These are phyloP conservation scores for Phytophthora chlamydospora DNA, from an alignment of 352 stramenopile genomes.

Conservation along the genomic window DNA sequence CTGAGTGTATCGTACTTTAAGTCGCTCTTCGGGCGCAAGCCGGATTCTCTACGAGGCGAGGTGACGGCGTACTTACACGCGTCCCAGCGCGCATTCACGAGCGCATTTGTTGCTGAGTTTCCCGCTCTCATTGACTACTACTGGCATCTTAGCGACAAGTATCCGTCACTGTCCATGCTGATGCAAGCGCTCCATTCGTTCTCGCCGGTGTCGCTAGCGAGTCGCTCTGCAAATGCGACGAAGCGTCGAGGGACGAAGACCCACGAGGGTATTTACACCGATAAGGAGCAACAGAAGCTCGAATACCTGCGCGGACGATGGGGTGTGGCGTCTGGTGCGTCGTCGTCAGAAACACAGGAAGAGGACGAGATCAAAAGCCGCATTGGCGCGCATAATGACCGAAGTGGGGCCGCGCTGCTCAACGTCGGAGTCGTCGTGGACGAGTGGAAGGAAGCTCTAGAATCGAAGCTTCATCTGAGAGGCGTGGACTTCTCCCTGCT, in stretches of 20 bases:
- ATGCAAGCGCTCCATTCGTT: slow-evolving; percentile 70
- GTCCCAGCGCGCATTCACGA: slow-evolving; percentile 56
- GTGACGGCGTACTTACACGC: slow-evolving; percentile 72
- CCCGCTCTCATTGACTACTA: slow-evolving; percentile 68
- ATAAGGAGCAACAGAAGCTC: slow-evolving; percentile 35
- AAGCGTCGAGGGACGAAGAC: slow-evolving; percentile 12
- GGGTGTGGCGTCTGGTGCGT: slow-evolving; percentile 19
- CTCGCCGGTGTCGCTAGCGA: slow-evolving; percentile 31
- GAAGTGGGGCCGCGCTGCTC: slow-evolving; percentile 32
- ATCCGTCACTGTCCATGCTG: slow-evolving; percentile 61
- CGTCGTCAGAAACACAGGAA: background rate
- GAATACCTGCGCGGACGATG: slow-evolving; percentile 33
- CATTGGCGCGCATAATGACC: slow-evolving; percentile 27
- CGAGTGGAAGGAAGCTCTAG: slow-evolving; percentile 42
- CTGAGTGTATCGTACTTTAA: slow-evolving; percentile 61
- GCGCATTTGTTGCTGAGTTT: slow-evolving; percentile 63
- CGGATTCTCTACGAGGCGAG: slow-evolving; percentile 59
- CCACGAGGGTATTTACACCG: slow-evolving; percentile 12
- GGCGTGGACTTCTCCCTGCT: slow-evolving; percentile 51
- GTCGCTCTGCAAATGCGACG: background rate
- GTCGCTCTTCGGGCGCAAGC: slow-evolving; percentile 50
- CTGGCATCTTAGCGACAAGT: slow-evolving; percentile 68
- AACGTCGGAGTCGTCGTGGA: slow-evolving; percentile 37
- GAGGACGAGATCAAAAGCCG: slow-evolving; percentile 16
- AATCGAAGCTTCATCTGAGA: slow-evolving; percentile 23